Evolutionary conservation across 371 early-diverging fungal genomes (phyloP).

Genomic region (Mortierella sp.): DNA sequence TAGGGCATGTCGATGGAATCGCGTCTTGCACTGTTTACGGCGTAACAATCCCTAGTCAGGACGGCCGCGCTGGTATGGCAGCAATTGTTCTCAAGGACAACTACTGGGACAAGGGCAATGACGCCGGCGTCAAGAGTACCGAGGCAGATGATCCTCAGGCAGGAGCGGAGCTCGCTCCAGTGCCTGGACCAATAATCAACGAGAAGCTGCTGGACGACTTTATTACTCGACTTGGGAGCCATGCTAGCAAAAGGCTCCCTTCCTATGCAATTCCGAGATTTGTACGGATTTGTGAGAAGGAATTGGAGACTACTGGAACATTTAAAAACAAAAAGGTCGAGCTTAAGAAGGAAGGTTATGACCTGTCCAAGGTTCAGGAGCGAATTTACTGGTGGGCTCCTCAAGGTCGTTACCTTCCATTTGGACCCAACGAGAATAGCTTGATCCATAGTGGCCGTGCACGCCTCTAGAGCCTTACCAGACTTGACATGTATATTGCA

Average conservation of each 20-base stretch:
- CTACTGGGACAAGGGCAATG: neutral
- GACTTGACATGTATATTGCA: too few relatives aligned
- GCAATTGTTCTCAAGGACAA: conserved; percentile 61
- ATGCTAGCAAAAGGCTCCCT: conserved; percentile 33
- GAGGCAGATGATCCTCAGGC: neutral
- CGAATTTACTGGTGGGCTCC: conserved; percentile 51
- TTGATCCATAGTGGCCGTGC: conserved; percentile 31
- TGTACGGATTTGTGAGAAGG: conserved; percentile 38
- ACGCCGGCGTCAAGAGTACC: neutral
- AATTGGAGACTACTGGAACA: conserved; percentile 61
- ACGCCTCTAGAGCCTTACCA: conserved; percentile 15
- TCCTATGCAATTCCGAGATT: conserved; percentile 49
- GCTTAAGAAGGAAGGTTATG: conserved; percentile 63
- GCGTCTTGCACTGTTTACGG: conserved; percentile 77
- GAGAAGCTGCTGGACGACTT: conserved; percentile 22
- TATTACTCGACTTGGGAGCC: conserved; percentile 15
- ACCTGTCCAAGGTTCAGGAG: conserved; percentile 37
- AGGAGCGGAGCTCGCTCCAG: neutral
- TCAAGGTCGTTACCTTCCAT: conserved; percentile 32
- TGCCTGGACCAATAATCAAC: neutral
- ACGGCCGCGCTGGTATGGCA: conserved; percentile 85
- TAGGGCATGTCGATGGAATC: conserved; percentile 67
- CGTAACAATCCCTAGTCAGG: conserved; percentile 62
- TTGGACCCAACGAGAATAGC: conserved; percentile 26
- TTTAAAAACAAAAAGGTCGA: conserved; percentile 68